Evolutionary conservation across 768 basidiomycete genomes (phyloP), one percentile per base, ranked within the genome.

Genomic region (Xerocomus brunneocitrinus): DNA sequence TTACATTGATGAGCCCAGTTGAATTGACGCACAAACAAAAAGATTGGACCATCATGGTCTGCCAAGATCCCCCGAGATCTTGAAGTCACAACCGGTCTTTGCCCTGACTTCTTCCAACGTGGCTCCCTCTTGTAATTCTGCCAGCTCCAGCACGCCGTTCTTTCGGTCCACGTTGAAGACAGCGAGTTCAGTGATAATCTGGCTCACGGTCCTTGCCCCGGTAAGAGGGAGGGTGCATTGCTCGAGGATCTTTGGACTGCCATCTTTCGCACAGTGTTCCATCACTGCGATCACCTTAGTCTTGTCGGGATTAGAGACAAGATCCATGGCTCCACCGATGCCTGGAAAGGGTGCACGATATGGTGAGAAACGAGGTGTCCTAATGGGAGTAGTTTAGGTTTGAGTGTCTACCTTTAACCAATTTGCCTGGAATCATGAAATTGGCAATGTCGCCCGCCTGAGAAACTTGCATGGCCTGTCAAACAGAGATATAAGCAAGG

Each of bases 351-450:
- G 19, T 14, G 9, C 9, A 45, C 24, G 36, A 19, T 28, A 27
- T 34, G 38, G 51, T 59, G 43, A 67, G 50, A 52, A 52, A 43
- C 12, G 13, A 27, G 4, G 38, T 41, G 42, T 34, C 40, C 19
- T 47, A 43, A 43, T 22, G 19, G 40, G 14, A 38, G n/a, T 19
- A 5, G 28, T 5, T 30, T 30, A 30, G n/a, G 24, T 44, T 46
- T n/a, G 36, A 31, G 28, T 36, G 13, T 59, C 12, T 58, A 80
- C 87, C 88, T 77, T 89, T 91, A 32, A 92, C 79, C 67, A 93
- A 79, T 74, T 97, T 95, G 13, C 93, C 91, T 3, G 94, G 95
- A 64, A 97, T 94, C 95, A 97, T 98, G 68, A 92, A 98, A 76
- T 98, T 98, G 52, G 95, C 95, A 58, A 98, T 88, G 68, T 98